phyloP scores from a whole-genome alignment of 768 basidiomycete species.

The Trametes sanguinea region DNA sequence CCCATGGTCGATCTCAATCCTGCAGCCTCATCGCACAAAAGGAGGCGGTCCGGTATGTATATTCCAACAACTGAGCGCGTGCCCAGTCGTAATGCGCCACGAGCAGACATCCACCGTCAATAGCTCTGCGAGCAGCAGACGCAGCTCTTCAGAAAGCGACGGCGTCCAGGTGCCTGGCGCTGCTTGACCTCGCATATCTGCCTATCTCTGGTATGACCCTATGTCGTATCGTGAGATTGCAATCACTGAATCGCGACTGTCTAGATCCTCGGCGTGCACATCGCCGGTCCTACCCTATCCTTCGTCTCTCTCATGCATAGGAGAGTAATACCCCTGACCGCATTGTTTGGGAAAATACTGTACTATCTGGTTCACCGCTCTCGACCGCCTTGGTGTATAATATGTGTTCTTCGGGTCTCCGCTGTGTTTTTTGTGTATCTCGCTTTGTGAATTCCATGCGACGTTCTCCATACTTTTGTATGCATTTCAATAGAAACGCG shows the following conservation, averaged over 20 bases:
- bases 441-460: too few species aligned
- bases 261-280: background rate
- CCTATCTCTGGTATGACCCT: background rate
- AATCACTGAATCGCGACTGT: background rate
- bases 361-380: background rate
- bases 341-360: background rate
- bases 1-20: conserved; percentile 14
- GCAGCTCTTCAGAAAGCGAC: background rate
- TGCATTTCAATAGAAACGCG: too few species aligned
- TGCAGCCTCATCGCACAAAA: background rate
- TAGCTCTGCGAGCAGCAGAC: background rate
- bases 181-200: background rate
- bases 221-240: background rate
- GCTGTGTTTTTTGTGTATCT: too few species aligned
- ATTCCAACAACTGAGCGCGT: background rate
- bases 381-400: too few species aligned
- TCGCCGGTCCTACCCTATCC: background rate
- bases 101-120: background rate
- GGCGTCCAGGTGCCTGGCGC: background rate
- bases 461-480: too few species aligned
- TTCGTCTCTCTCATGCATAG: background rate
- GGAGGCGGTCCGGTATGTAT: conserved; percentile 6
- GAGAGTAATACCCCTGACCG: background rate
- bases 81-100: background rate
- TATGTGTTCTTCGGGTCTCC: too few species aligned